Conservation (phyloP, 1,139 yeast genomes). For the Debaryomyces sp. region DNA sequence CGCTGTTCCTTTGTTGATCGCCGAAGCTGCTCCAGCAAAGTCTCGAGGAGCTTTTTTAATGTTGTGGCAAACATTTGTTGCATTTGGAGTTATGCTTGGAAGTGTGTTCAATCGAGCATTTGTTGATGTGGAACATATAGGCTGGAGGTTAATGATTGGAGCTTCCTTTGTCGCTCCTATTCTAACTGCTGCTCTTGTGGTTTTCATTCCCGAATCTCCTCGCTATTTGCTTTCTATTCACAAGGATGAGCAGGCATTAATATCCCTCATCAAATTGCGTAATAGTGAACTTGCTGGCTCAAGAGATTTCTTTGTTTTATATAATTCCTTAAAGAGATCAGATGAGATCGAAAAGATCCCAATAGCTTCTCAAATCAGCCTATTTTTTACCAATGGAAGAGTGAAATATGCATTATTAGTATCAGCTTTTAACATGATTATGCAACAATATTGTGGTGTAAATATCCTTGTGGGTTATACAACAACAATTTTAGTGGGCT, state of each 20-base stretch:
- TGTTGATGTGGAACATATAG: conserved; percentile 34
- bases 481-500: conserved; percentile 68
- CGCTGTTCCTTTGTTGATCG: conserved; percentile 79
- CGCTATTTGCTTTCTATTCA: conserved; percentile 77
- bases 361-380: conserved; percentile 51
- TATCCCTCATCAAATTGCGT: conserved; percentile 54
- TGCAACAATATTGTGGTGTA: conserved; percentile 93
- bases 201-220: conserved; percentile 76
- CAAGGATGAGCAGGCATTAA: conserved; percentile 58
- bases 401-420: conserved; percentile 83
- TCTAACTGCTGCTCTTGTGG: conserved; percentile 64
- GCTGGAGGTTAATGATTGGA: conserved; percentile 83
- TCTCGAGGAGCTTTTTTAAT: conserved; percentile 81
- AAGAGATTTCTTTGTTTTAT: conserved; percentile 74
- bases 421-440: conserved; percentile 80
- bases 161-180: conserved; percentile 76
- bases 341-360: conserved; percentile 56
- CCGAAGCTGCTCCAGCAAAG: conserved; percentile 77
- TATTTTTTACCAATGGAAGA: conserved; percentile 71
- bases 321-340: conserved; percentile 66
- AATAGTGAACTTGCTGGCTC: conserved; percentile 64
- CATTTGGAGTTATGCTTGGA: conserved; percentile 84
- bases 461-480: conserved; percentile 86
- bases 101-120: conserved; percentile 70
- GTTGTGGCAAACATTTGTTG: conserved; percentile 91